Evolutionary conservation across 2,329 filamentous ascomycete genomes (phyloP), one percentile per base, ranked within the genome.

Genomic region (Fusarium kyushuense): DNA sequence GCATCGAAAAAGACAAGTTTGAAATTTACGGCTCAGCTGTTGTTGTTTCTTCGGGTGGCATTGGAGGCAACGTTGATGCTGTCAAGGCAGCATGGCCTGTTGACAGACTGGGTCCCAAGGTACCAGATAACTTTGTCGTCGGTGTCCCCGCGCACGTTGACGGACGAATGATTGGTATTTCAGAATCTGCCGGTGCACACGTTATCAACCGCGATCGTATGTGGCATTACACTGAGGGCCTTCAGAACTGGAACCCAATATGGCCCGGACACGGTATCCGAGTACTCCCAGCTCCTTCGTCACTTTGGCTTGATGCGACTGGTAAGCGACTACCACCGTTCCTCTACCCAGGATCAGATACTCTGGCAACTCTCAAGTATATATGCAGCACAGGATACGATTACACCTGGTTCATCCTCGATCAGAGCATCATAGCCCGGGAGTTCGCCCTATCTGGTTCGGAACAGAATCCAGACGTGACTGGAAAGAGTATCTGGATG

Each of bases 181-280:
- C 86, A 3, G 82, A 87, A 73, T 54, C 71, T 1, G 81, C 79
- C 2, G 87, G 87, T 11, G 87, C 84, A 2, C 79, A 82, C 58
- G 72, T 89, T 61, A 81, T 89, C 78, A 89, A 90, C 76, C 81
- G 84, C 48, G 87, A 89, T 71, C 79, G 87, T 42, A 89, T 89
- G 87, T 90, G 87, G 87, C 87, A 89, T 74, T 90, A 90, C 72
- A 89, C 86, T 13, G 87, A 90, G 70, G 87, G 87, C 1, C 74
- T 90, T 13, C 79, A 82, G 54, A 89, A 90, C 73, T 89, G 87
- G 87, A 77, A 89, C 55, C 80, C 86, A 6, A 88, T 89, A 74
- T 89, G 87, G 87, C 87, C 86, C 0, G 62, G 70, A 16, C 87
- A 89, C 69, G 87, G 87, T 21, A 89, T 89, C 65, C 85, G 87